These are phyloP conservation scores for Albophoma yamanashiensis DNA, from an alignment of 2,329 filamentous ascomycete species.

Conservation along the genomic window DNA sequence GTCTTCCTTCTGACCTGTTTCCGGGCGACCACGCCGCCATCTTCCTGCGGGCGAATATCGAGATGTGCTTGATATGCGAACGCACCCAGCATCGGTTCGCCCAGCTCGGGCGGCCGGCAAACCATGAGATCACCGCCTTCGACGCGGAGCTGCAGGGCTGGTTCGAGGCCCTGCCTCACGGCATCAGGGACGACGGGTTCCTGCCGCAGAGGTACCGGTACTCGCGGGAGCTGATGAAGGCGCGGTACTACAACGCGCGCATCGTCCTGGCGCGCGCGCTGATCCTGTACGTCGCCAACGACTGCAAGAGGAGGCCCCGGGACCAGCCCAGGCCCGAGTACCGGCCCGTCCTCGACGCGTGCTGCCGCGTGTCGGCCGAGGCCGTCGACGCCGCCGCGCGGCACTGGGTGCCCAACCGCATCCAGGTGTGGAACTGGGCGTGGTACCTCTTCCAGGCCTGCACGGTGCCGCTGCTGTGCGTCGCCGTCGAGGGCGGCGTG, in stretches of 20 bases:
- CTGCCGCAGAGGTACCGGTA: conserved; percentile 13
- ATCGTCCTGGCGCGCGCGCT: conserved; percentile 12
- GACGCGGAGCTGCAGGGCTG: conserved; percentile 16
- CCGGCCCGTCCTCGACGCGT: conserved; percentile 10
- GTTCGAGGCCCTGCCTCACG: conserved; percentile 12
- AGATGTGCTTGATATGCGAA: conserved; percentile 18
- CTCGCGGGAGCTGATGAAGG: conserved; percentile 16
- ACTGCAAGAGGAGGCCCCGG: conserved; percentile 7
- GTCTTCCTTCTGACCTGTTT: conserved; percentile 9
- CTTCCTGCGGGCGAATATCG: conserved; percentile 13
- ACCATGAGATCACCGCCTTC: conserved; percentile 13
- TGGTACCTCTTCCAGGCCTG: conserved; percentile 23
- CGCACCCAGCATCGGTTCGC: conserved; percentile 19
- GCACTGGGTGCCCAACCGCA: conserved; percentile 19
- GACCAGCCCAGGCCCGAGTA: conserved; percentile 9
- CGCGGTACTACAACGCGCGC: conserved; percentile 18
- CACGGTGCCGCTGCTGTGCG: conserved; percentile 17
- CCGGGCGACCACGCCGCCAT: conserved; percentile 14
- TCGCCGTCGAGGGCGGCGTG: conserved; percentile 14
- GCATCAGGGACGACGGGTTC: conserved; percentile 10
- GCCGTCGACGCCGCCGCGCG: conserved; percentile 19
- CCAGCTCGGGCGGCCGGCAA: conserved; percentile 12
- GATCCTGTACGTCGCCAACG: conserved; percentile 12
- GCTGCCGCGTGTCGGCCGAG: conserved; percentile 15
- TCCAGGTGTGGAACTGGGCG: conserved; percentile 19